phyloP scores from a whole-genome alignment of 768 basidiomycete species.

The Sarcomyxa edulis region DNA sequence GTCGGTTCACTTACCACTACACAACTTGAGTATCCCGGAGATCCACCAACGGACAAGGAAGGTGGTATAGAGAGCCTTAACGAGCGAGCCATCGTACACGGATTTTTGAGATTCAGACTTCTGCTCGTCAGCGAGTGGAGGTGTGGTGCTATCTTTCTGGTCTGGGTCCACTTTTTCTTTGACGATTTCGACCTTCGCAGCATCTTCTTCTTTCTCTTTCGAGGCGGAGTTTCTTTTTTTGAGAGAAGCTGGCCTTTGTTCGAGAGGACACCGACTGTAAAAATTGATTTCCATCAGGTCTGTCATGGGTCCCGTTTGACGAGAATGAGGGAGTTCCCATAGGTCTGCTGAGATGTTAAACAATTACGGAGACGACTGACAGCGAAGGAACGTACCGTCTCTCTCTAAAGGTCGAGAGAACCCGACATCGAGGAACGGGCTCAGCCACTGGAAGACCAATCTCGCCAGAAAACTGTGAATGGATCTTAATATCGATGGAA shows the following conservation, averaged over 20 bases:
- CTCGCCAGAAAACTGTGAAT: constrained; percentile 44
- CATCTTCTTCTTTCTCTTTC: neutral
- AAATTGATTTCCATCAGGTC: constrained; percentile 40
- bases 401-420: constrained; percentile 52
- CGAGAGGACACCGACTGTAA: constrained; percentile 44
- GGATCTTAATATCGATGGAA: too few species aligned
- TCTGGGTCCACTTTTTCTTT: too few species aligned
- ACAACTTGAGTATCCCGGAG: constrained; percentile 42
- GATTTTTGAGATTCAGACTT: too few species aligned
- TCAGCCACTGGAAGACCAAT: constrained; percentile 49
- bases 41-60: constrained; percentile 43
- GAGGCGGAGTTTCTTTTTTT: constrained; percentile 7
- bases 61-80: constrained; percentile 40
- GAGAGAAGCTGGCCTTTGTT: constrained; percentile 35
- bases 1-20: constrained; percentile 30
- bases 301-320: constrained; percentile 32
- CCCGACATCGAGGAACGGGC: constrained; percentile 49
- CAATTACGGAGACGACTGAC: neutral
- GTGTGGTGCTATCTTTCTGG: too few species aligned
- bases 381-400: constrained; percentile 35
- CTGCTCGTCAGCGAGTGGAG: too few species aligned
- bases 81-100: constrained; percentile 44
- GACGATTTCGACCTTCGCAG: too few species aligned
- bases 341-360: constrained; percentile 35
- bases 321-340: constrained; percentile 40